Base-by-base conservation (phyloP, 371 early-diverging fungal species). In the Dinochytrium kinnereticum region DNA sequence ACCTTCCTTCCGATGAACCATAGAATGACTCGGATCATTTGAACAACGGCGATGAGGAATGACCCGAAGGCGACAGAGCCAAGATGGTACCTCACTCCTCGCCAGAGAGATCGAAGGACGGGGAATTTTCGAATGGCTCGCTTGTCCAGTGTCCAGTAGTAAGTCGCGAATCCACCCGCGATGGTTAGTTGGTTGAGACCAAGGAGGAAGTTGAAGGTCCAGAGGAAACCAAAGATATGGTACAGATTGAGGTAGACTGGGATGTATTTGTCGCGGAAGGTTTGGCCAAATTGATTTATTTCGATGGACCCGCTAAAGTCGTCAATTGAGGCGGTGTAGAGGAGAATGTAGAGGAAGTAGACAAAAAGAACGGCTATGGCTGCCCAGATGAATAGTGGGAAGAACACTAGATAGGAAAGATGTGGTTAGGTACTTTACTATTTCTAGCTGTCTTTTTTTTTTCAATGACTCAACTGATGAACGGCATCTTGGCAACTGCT, bases 141-240 rank as follows among this genome's bases (percentile, higher is more conserved):
- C 69, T 87, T 88, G 76, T 87, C 86, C 39, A 79, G 69, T 13
- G 82, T 70, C 85, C 86, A 87, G 76, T 88, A 88, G 80, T 83
- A 88, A 13, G 72, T 59, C 13, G 85, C 86, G 44, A 88, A 78
- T 0, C 84, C 81, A 15, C 88, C 88, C 30, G 86, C 84, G 13
- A 86, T 68, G 5, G 82, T 82, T 21, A 75, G 53, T 59, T 84
- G 81, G 51, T 75, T 78, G 68, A 88, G 71, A n/a, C 78, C 88
- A 50, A 74, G 64, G 33, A 87, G 50, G 67, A 82, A 85, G 61
- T 70, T 70, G 66, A 72, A 75, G 17, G 44, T 65, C 88, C 88
- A 88, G 33, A 88, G 73, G 75, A 81, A 83, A 15, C 88, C 88
- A 69, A 84, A 81, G 28, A 82, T 21, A 68, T 85, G 83, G 73